These are phyloP conservation scores for Senecio squalidus DNA, from an alignment of 140 eudicot species.

Conservation along the genomic window DNA sequence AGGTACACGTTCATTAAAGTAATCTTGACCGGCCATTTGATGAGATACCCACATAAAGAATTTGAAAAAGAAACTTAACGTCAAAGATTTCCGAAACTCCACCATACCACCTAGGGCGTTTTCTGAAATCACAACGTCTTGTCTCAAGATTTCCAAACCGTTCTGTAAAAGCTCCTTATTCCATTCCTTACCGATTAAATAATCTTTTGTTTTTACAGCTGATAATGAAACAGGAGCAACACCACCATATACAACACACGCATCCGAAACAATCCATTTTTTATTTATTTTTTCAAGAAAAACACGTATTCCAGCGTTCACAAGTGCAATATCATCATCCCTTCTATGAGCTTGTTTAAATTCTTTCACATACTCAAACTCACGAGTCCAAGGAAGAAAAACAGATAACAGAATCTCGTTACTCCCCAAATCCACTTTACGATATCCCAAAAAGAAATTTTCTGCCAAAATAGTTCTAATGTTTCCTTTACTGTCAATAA, in stretches of 20 bases:
- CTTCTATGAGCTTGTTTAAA: slow-evolving; percentile 97
- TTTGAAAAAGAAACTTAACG: slow-evolving; percentile 85
- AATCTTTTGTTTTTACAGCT: slow-evolving; percentile 51
- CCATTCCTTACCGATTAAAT: slow-evolving; percentile 73
- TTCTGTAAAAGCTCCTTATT: slow-evolving; percentile 59
- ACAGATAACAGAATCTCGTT: slow-evolving; percentile 74
- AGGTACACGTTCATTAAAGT: slow-evolving; percentile 47
- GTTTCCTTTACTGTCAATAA: slow-evolving; percentile 61
- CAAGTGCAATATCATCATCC: slow-evolving; percentile 96
- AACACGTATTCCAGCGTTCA: slow-evolving; percentile 91
- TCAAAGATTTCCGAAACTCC: slow-evolving; percentile 83
- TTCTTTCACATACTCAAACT: slow-evolving; percentile 78
- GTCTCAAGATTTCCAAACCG: slow-evolving; percentile 51
- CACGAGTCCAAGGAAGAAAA: slow-evolving; percentile 83
- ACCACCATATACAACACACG: slow-evolving; percentile 80
- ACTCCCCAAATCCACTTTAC: slow-evolving; percentile 71
- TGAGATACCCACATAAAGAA: slow-evolving; percentile 85
- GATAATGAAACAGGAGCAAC: slow-evolving; percentile 83
- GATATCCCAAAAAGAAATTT: slow-evolving; percentile 78
- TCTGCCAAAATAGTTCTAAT: slow-evolving; percentile 51
- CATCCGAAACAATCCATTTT: slow-evolving; percentile 79
- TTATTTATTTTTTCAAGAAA: slow-evolving; percentile 46
- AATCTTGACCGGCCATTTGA: slow-evolving; percentile 66
- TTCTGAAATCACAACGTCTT: slow-evolving; percentile 65
- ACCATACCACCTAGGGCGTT: slow-evolving; percentile 99